phyloP scores from a whole-genome alignment of 768 basidiomycete genomes.

The Kwoniella sp. region DNA sequence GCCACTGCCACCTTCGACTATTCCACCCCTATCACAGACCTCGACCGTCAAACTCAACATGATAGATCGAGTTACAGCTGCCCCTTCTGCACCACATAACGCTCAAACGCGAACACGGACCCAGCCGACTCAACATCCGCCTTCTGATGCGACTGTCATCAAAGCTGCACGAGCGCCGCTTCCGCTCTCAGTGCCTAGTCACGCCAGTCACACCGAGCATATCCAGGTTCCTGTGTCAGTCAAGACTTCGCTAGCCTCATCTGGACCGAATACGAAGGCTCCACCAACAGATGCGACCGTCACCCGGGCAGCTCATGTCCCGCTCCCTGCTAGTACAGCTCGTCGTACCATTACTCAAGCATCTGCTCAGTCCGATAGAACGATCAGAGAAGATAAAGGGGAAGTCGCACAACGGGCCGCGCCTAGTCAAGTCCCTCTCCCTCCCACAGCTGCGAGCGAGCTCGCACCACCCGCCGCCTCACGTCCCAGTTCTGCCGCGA shows the following conservation, averaged over 20 bases:
- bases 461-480: neutral
- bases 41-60: neutral
- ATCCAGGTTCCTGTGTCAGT: conserved; percentile 7
- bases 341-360: neutral
- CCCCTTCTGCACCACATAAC: neutral
- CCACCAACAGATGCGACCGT: conserved; percentile 7
- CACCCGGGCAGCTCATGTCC: neutral
- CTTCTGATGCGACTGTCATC: conserved; percentile 11
- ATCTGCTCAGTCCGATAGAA: neutral
- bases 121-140: neutral
- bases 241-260: conserved; percentile 3
- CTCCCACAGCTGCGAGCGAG: neutral
- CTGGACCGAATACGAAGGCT: neutral
- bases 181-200: neutral
- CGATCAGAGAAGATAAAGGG: neutral
- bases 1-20: neutral
- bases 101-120: neutral
- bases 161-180: conserved; percentile 14
- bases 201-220: neutral
- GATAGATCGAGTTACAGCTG: neutral
- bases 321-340: neutral
- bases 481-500: neutral
- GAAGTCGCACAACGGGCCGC: neutral
- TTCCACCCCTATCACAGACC: neutral
- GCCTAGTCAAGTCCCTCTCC: conserved; percentile 3